Percentiles rank a stretch among this genome's conserved stretches.
Conservation (phyloP, 148 eudicot species). For the Camellia lanceoleosa region DNA sequence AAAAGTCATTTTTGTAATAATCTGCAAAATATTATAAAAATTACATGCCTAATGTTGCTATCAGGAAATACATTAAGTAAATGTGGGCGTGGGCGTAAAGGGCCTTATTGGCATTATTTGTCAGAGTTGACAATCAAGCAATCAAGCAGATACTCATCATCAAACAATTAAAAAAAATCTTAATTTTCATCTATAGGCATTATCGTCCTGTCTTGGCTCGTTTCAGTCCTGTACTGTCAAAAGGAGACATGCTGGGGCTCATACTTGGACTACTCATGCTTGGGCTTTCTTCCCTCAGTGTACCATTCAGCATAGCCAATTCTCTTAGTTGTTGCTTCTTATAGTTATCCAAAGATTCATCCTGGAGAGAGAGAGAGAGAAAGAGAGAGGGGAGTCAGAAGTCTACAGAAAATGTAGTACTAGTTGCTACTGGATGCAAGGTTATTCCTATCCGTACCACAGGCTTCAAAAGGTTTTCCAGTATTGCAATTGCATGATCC, state of each 20-base stretch:
- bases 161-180: not conserved
- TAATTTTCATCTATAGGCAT: not conserved
- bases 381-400: slow-evolving; percentile 1
- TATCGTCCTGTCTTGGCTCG: slow-evolving; percentile 50
- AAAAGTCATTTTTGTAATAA: not conserved
- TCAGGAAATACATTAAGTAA: too few species aligned
- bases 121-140: not conserved
- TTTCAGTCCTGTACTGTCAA: slow-evolving; percentile 42
- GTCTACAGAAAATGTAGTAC: not conserved
- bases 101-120: not conserved
- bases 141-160: not conserved
- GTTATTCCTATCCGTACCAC: slow-evolving; percentile 30
- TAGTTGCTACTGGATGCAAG: not conserved
- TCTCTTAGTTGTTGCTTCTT: slow-evolving; percentile 54
- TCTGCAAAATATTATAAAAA: too few species aligned
- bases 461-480: slow-evolving; percentile 48
- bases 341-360: slow-evolving; percentile 45
- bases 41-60: too few species aligned
- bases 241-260: slow-evolving; percentile 54
- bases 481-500: slow-evolving; percentile 38
- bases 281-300: slow-evolving; percentile 47
- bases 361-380: slow-evolving; percentile 23
- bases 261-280: slow-evolving; percentile 46
- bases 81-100: not conserved
- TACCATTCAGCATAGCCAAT: slow-evolving; percentile 48